These are phyloP conservation scores for Neonectria punicea DNA, from an alignment of 2,329 filamentous ascomycete species.

Conservation along the genomic window DNA sequence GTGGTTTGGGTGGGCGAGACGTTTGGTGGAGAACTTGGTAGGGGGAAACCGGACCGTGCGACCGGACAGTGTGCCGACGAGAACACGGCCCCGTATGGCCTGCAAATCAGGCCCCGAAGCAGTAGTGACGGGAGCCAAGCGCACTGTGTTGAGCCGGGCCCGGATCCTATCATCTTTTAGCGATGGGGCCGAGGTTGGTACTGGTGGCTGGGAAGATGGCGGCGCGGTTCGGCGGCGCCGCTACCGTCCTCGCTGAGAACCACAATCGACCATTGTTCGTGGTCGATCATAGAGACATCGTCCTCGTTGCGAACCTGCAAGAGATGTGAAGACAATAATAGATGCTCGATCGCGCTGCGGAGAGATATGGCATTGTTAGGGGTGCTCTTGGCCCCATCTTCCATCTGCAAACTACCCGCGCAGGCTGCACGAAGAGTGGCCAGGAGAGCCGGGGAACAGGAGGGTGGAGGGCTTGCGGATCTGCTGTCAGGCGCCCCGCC, in stretches of 20 bases:
- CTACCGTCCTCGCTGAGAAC: constrained; percentile 19
- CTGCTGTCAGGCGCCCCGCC: constrained; percentile 41
- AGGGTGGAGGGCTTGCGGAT: constrained; percentile 33
- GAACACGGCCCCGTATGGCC: background rate
- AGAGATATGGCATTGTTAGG: constrained; percentile 25
- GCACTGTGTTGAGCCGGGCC: constrained; percentile 23
- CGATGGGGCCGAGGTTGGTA: constrained; percentile 23
- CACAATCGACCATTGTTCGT: constrained; percentile 7
- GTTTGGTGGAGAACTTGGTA: constrained; percentile 8
- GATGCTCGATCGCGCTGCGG: background rate
- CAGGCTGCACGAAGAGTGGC: constrained; percentile 37
- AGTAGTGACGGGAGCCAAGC: background rate
- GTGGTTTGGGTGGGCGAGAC: constrained; percentile 31
- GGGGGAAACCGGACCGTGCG: constrained; percentile 31
- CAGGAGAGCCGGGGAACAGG: constrained; percentile 13
- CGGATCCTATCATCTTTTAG: constrained; percentile 5
- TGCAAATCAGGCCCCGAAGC: background rate
- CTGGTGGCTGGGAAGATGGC: constrained; percentile 34
- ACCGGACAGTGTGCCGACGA: constrained; percentile 23
- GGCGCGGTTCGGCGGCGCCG: constrained; percentile 25
- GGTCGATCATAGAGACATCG: constrained; percentile 1
- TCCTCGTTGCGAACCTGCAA: constrained; percentile 3
- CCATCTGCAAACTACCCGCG: constrained; percentile 42
- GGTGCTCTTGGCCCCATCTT: constrained; percentile 23
- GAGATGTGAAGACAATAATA: background rate